Conservation (phyloP, 805 yeast genomes). For the Ogataea pini region DNA sequence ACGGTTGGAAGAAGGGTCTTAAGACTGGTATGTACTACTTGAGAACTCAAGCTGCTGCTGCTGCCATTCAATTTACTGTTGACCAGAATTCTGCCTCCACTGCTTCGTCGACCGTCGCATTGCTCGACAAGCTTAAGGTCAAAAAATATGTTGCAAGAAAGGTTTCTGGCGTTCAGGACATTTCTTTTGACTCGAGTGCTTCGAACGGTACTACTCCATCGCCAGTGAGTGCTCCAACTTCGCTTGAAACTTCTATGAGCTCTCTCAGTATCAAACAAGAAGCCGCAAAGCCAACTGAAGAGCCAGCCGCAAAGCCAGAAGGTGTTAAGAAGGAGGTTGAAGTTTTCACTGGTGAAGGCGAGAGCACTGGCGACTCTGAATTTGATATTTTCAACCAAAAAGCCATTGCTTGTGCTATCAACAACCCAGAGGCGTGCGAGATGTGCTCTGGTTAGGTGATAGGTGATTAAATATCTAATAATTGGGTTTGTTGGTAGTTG, state of each 20-base stretch:
- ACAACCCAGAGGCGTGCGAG: conserved; percentile 96
- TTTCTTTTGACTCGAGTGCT: conserved; percentile 34
- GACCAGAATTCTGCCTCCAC: conserved; percentile 46
- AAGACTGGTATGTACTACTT: conserved; percentile 99
- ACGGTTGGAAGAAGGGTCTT: conserved; percentile 98
- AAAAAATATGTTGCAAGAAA: conserved; percentile 37
- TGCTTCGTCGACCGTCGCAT: conserved; percentile 33
- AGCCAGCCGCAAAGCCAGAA: conserved; percentile 12
- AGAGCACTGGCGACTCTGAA: conserved; percentile 45
- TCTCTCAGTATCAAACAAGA: conserved; percentile 41
- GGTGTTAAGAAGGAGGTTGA: conserved; percentile 15
- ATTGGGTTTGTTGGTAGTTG: conserved; percentile 1
- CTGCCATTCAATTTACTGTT: conserved; percentile 93
- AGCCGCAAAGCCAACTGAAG: conserved; percentile 11
- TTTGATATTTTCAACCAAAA: conserved; percentile 88
- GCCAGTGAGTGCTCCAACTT: conserved; percentile 41
- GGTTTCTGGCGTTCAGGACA: conserved; percentile 32
- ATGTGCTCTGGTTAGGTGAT: conserved; percentile 89
- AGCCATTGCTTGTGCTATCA: conserved; percentile 94
- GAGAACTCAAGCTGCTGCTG: conserved; percentile 97
- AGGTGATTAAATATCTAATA: background rate
- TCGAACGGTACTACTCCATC: conserved; percentile 45
- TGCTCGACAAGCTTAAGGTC: conserved; percentile 33
- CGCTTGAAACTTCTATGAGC: conserved; percentile 48
- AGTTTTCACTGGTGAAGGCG: conserved; percentile 24